Percentiles rank a stretch among this genome's conserved stretches.
phyloP scores from a whole-genome alignment of 2,329 filamentous ascomycete genomes.

The Aspergillus sp. region DNA sequence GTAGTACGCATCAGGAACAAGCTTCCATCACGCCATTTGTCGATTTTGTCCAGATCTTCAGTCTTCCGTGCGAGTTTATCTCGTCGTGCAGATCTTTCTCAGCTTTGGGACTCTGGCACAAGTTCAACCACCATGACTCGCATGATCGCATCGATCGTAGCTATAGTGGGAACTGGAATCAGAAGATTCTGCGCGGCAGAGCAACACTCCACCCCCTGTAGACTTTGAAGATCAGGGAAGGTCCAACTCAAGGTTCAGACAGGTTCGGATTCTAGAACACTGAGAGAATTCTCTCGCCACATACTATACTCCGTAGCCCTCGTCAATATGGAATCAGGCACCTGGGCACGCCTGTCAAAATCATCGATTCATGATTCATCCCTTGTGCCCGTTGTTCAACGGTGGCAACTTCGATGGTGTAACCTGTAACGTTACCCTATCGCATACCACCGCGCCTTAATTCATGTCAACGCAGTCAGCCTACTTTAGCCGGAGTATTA shows the following conservation, averaged over 20 bases:
- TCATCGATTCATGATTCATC: not conserved
- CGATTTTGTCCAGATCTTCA: not conserved
- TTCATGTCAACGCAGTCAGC: not conserved
- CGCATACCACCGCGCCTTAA: not conserved
- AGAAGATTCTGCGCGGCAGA: too few species aligned
- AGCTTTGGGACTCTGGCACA: not conserved
- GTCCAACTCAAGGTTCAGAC: not conserved
- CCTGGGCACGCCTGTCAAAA: not conserved
- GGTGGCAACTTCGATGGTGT: slow-evolving; percentile 4
- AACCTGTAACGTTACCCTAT: slow-evolving; percentile 6
- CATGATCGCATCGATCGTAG: not conserved
- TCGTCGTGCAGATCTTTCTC: slow-evolving; percentile 1
- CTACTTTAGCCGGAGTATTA: not conserved
- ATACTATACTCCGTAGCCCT: not conserved
- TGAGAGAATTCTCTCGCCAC: not conserved
- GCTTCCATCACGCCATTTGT: too few species aligned
- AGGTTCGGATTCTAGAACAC: not conserved
- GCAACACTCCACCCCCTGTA: not conserved
- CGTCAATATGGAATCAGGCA: not conserved
- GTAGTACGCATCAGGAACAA: too few species aligned
- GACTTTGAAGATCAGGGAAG: not conserved
- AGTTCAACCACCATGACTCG: not conserved
- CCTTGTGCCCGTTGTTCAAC: not conserved
- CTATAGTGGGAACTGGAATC: too few species aligned
- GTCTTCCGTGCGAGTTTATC: not conserved